Base-by-base conservation (phyloP, 2,329 filamentous ascomycete species). In the Didymella keratinophila region DNA sequence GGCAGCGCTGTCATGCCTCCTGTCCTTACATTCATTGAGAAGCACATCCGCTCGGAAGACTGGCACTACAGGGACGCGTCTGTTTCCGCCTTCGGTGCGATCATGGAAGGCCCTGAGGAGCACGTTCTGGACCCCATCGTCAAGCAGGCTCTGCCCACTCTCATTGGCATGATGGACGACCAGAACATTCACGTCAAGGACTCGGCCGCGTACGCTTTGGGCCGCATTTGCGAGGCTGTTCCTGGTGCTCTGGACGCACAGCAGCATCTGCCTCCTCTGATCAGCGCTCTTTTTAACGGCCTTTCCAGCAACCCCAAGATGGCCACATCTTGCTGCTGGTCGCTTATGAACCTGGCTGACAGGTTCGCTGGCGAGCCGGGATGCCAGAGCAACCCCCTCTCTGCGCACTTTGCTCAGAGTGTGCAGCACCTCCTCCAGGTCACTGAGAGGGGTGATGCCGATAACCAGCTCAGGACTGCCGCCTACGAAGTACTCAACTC, bases 291-390 rank as follows among this genome's bases (percentile, higher is more conserved):
- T 10, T 99, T 99, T 82, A 87, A 89, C 68, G 95, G 94, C 49
- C 85, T 99, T 59, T 87, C 92, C 59, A 94, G 91, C 80, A 95
- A 90, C 76, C 90, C 93, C 60, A 97, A 96, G 86, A 99, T 99
- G 89, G 95, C 94, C 30, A 89, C 92, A 54, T 99, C 95, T 28
- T 98, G 95, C 87, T 99, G 95, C 82, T 97, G 96, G 95, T 93
- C 95, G 30, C 82, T 99, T 67, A 98, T 99, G 92, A 99, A 98
- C 80, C 82, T 99, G 74, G 94, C 95, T 11, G 95, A 99, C 76
- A 90, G 93, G 61, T 99, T 98, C 76, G 91, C 93, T 28, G 92
- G 93, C 57, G 93, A 97, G 54, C 85, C 89, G 55, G 92, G 91
- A 48, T 89, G 89, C 60, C 83, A 89, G 70, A 83, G 83, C 47